A percentile compares a stretch with the other conserved stretches of the same genome.
These are phyloP conservation scores for Apiosordaria backusii DNA, from an alignment of 495 filamentous ascomycete species.

Conservation along the genomic window DNA sequence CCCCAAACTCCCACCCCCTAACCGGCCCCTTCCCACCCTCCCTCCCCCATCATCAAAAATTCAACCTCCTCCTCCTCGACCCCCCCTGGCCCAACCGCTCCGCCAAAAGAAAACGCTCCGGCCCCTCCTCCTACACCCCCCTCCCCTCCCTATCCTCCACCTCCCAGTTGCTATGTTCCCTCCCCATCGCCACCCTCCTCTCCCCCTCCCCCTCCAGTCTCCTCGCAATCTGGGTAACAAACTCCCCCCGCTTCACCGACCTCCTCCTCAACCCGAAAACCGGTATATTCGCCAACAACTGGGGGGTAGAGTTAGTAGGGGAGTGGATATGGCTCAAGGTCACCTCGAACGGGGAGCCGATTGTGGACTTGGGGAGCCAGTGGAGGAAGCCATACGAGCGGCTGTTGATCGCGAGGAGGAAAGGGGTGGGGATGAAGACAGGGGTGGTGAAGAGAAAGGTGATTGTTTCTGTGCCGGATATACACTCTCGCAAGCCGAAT, in stretches of 20 bases:
- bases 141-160: conserved; percentile 40
- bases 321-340: conserved; percentile 95
- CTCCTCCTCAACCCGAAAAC: conserved; percentile 54
- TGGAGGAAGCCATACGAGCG: conserved; percentile 89
- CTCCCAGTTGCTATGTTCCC: conserved; percentile 41
- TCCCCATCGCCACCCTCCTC: conserved; percentile 57
- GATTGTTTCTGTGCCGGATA: conserved; percentile 77
- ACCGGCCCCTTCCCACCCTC: conserved; percentile 37
- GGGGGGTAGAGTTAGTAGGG: conserved; percentile 63
- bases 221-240: conserved; percentile 87
- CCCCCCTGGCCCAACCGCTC: conserved; percentile 95
- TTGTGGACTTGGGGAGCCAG: conserved; percentile 61
- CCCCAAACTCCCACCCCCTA: conserved; percentile 35
- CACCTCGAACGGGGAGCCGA: conserved; percentile 64
- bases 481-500: conserved; percentile 86
- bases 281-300: conserved; percentile 53
- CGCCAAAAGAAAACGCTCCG: conserved; percentile 57
- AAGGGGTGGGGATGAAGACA: conserved; percentile 5
- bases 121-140: conserved; percentile 51
- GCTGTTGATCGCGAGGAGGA: conserved; percentile 62
- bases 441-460: conserved; percentile 35
- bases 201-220: conserved; percentile 43
- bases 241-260: conserved; percentile 58
- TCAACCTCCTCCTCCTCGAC: conserved; percentile 81
- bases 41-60: conserved; percentile 44